Conservation (phyloP, 495 filamentous ascomycete genomes). For the Rhypophila decipiens region DNA sequence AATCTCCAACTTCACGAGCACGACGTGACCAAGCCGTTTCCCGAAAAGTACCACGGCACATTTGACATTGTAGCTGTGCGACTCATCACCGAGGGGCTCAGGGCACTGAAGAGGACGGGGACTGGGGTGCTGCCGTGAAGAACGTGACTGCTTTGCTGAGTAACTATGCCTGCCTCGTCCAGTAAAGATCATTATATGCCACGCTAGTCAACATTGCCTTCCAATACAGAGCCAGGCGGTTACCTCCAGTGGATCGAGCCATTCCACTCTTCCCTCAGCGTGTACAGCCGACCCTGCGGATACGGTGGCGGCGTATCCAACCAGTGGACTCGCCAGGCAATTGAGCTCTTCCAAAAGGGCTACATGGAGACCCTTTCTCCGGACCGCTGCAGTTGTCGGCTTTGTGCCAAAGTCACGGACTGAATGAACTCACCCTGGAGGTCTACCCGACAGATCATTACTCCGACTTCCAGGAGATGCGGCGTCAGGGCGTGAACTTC, state of each 20-base stretch:
- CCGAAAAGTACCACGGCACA: constrained; percentile 18
- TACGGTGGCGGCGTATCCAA: not conserved
- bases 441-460: not conserved
- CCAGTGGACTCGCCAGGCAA: not conserved
- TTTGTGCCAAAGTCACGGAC: not conserved
- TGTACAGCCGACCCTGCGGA: not conserved
- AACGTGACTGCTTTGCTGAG: not conserved
- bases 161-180: not conserved
- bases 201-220: not conserved
- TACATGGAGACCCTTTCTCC: not conserved
- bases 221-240: not conserved
- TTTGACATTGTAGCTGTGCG: constrained; percentile 38
- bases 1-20: constrained; percentile 27
- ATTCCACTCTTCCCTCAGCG: not conserved
- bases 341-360: not conserved
- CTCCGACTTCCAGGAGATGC: not conserved
- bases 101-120: not conserved
- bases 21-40: constrained; percentile 30
- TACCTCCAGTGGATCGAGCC: not conserved
- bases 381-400: not conserved
- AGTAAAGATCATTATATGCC: not conserved
- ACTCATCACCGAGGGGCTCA: constrained; percentile 14
- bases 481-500: not conserved
- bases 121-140: too few relatives aligned
- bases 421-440: not conserved